phyloP scores from a whole-genome alignment of 169 alveolate species.

The Plasmodium cynomolgi region DNA sequence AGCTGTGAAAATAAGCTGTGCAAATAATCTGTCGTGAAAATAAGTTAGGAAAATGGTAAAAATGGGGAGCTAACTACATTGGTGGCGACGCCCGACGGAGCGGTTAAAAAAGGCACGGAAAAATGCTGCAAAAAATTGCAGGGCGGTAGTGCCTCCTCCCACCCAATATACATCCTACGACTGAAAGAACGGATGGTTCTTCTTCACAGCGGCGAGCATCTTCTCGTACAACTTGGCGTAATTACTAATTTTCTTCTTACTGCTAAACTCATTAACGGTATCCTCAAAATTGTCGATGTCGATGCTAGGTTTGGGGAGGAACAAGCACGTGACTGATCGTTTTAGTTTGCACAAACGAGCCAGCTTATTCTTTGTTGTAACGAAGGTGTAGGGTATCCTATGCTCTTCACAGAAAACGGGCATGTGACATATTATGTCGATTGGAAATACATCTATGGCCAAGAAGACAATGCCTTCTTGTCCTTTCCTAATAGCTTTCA shows the following conservation, averaged over 20 bases:
- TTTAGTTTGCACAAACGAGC: conserved; percentile 95
- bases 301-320: conserved; percentile 85
- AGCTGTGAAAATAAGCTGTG: too few relatives aligned
- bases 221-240: conserved; percentile 79
- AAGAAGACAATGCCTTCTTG: conserved; percentile 91
- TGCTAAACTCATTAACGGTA: conserved; percentile 26
- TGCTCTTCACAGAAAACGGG: conserved; percentile 96
- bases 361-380: conserved; percentile 91
- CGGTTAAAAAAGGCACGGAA: neutral
- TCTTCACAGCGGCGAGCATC: conserved; percentile 75
- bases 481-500: conserved; percentile 94
- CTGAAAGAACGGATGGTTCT: conserved; percentile 79
- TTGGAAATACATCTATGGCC: conserved; percentile 97
- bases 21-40: neutral
- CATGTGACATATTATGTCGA: conserved; percentile 95
- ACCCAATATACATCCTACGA: neutral
- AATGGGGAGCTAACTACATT: neutral
- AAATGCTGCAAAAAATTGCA: neutral
- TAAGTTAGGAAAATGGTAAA: neutral
- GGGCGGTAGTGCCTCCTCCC: neutral
- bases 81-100: neutral
- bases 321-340: conserved; percentile 95
- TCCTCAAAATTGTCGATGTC: conserved; percentile 54
- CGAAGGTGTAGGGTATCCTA: conserved; percentile 93
- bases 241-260: conserved; percentile 71